These are phyloP conservation scores for Boletales sp. DNA, from an alignment of 768 basidiomycete species.

Conservation along the genomic window DNA sequence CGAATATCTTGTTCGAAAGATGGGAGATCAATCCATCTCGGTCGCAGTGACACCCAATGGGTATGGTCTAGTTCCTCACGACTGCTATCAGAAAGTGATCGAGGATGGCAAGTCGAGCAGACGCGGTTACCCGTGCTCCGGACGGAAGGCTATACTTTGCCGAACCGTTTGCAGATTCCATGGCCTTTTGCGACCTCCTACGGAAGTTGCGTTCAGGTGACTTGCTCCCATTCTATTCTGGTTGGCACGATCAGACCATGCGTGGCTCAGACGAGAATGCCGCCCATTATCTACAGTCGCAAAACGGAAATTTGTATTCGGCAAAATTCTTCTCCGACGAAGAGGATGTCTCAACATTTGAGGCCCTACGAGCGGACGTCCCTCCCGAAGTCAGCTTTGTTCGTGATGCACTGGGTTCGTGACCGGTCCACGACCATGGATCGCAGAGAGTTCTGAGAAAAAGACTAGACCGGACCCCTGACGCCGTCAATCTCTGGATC, in stretches of 20 bases:
- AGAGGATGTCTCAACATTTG: constrained; percentile 55
- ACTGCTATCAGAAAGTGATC: constrained; percentile 8
- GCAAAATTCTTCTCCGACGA: constrained; percentile 36
- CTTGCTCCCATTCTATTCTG: background rate
- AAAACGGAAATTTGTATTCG: constrained; percentile 85
- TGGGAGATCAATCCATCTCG: constrained; percentile 56
- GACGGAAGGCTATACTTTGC: constrained; percentile 65
- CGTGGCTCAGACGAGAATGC: constrained; percentile 18
- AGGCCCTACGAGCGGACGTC: constrained; percentile 59
- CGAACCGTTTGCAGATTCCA: constrained; percentile 67
- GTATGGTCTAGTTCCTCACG: constrained; percentile 36
- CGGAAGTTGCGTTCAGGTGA: constrained; percentile 36
- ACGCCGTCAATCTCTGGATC: constrained; percentile 94
- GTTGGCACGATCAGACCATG: background rate
- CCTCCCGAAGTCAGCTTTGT: constrained; percentile 71
- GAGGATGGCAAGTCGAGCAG: constrained; percentile 55
- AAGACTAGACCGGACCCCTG: constrained; percentile 55
- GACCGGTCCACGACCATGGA: background rate
- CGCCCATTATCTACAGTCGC: constrained; percentile 80
- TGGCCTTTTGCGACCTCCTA: constrained; percentile 62
- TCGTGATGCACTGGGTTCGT: constrained; percentile 71
- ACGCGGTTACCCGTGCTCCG: constrained; percentile 57
- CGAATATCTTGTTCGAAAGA: constrained; percentile 52
- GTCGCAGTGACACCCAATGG: constrained; percentile 85
- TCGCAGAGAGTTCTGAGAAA: background rate